Conservation (phyloP, 352 stramenopile species). For the Phytophthora kernoviae region DNA sequence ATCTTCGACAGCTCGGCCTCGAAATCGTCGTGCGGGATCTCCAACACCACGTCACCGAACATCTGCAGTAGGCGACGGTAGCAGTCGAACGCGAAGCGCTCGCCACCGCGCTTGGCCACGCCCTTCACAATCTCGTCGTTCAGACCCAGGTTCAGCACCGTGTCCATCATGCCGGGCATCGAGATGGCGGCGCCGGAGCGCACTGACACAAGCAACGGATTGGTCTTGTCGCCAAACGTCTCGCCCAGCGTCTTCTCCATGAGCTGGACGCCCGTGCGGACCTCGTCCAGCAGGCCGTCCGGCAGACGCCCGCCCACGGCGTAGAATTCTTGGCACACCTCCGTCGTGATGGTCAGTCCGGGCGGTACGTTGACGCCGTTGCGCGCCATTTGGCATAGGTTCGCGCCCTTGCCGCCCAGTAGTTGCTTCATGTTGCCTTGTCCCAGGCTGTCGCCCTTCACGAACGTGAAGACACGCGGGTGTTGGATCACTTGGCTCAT, state of each 20-base stretch:
- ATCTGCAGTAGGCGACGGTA: conserved; percentile 34
- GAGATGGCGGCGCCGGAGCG: conserved; percentile 30
- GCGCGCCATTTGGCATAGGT: conserved; percentile 35
- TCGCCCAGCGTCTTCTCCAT: conserved; percentile 31
- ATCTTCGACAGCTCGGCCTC: conserved; percentile 28
- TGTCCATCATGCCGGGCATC: conserved; percentile 33
- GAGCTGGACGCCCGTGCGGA: conserved; percentile 19
- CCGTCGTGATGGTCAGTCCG: conserved; percentile 32
- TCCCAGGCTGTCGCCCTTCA: conserved; percentile 33
- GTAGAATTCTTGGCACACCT: conserved; percentile 40
- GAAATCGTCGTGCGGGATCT: conserved; percentile 33
- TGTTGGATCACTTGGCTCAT: conserved; percentile 30
- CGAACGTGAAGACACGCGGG: conserved; percentile 30
- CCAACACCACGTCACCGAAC: conserved; percentile 29
- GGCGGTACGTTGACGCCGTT: conserved; percentile 32
- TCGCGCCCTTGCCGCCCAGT: conserved; percentile 34
- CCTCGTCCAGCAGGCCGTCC: conserved; percentile 27
- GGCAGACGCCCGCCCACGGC: conserved; percentile 25
- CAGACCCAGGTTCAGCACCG: conserved; percentile 32
- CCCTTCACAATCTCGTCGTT: conserved; percentile 28
- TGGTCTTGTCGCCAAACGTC: conserved; percentile 28
- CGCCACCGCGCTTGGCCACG: conserved; percentile 28
- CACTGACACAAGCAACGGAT: conserved; percentile 29
- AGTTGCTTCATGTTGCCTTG: conserved; percentile 33
- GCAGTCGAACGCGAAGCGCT: conserved; percentile 31